Evolutionary conservation across 108 stramenopile genomes (phyloP).

Genomic region (Craspedostauros australis): DNA sequence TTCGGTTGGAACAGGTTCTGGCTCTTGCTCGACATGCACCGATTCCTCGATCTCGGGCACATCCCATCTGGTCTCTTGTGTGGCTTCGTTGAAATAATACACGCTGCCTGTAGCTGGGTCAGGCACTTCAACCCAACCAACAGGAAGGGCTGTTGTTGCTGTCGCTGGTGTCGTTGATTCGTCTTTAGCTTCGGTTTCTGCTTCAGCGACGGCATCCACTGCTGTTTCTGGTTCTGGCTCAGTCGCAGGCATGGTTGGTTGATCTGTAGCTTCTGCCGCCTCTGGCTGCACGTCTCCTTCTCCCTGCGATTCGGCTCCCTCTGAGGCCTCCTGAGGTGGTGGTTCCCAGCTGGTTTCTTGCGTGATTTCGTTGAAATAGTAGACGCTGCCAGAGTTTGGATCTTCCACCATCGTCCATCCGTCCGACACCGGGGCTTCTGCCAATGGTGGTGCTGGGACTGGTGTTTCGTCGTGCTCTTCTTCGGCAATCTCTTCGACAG

Average conservation of each 20-base stretch:
- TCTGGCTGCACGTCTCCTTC: not conserved
- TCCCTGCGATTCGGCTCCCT: not conserved
- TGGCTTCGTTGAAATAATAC: constrained; percentile 43
- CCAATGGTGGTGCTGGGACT: not conserved
- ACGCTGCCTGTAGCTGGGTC: constrained; percentile 27
- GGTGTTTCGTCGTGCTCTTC: too few relatives aligned
- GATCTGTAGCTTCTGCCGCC: not conserved
- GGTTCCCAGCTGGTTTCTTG: too few relatives aligned
- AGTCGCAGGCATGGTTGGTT: not conserved
- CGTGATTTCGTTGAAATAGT: constrained; percentile 43
- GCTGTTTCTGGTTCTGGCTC: constrained; percentile 1
- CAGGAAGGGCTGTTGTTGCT: constrained; percentile 17
- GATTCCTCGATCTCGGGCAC: too few relatives aligned
- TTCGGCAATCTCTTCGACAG: too few relatives aligned
- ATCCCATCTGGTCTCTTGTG: too few relatives aligned
- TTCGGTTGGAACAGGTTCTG: not conserved
- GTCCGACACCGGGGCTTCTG: constrained; percentile 3
- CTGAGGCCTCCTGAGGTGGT: too few relatives aligned
- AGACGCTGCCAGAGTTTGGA: constrained; percentile 16
- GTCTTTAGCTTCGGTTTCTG: not conserved
- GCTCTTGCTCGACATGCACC: not conserved
- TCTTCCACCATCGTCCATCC: constrained; percentile 40
- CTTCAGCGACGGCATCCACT: not conserved
- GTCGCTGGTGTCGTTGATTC: too few relatives aligned
- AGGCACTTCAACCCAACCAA: constrained; percentile 42